Evolutionary conservation across 106 monocot genomes (phyloP).

Genomic region (Ottelia alismoides): DNA sequence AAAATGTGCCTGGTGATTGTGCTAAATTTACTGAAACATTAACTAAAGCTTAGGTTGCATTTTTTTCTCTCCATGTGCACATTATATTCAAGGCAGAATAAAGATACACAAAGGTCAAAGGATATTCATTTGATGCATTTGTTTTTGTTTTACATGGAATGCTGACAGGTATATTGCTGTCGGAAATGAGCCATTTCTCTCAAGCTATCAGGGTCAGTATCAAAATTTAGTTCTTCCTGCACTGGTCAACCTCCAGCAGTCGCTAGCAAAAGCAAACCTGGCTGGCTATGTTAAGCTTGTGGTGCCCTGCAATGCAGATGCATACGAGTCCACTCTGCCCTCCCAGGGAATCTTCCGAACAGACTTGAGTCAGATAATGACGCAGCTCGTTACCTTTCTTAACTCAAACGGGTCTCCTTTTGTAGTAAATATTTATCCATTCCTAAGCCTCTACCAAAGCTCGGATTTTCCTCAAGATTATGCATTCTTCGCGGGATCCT

Average conservation of each 20-base stretch:
- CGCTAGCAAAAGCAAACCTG: slow-evolving; percentile 35
- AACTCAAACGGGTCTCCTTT: slow-evolving; percentile 56
- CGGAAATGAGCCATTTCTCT: slow-evolving; percentile 84
- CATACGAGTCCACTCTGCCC: slow-evolving; percentile 40
- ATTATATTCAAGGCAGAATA: no score
- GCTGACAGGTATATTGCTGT: slow-evolving; percentile 77
- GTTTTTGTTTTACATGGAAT: no score
- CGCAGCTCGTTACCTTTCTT: slow-evolving; percentile 62
- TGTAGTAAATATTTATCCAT: slow-evolving; percentile 64
- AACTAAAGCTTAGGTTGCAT: no score
- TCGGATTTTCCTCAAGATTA: slow-evolving; percentile 49
- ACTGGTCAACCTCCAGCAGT: slow-evolving; percentile 51
- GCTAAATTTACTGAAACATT: no score
- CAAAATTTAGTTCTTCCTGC: slow-evolving; percentile 59
- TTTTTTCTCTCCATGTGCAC: no score
- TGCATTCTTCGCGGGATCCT: slow-evolving; percentile 34
- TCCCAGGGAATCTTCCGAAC: slow-evolving; percentile 61
- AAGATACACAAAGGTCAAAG: no score
- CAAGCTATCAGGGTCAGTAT: slow-evolving; percentile 40
- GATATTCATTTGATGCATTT: no score
- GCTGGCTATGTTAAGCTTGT: slow-evolving; percentile 47
- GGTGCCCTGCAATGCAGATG: slow-evolving; percentile 71
- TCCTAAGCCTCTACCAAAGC: slow-evolving; percentile 33
- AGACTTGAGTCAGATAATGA: slow-evolving; percentile 74
- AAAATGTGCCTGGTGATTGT: no score